Evolutionary conservation across 176 grass and related monocot genomes (phyloP).

Genomic region (Aegilops tauschii): DNA sequence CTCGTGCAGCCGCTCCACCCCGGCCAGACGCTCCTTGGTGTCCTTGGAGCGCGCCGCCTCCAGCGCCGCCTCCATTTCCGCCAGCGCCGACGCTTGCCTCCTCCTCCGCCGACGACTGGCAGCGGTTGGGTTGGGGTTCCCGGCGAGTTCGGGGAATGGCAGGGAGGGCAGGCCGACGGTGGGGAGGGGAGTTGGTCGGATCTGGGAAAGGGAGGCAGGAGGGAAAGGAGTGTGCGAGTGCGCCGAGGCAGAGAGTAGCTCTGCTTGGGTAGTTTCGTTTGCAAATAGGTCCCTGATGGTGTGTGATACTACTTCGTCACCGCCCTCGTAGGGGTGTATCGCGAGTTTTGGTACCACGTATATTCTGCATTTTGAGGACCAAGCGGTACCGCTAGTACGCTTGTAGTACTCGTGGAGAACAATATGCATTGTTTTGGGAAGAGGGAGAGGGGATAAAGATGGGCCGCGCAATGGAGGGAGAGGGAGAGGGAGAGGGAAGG

Average conservation of each 20-base stretch:
- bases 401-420: neutral
- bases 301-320: neutral
- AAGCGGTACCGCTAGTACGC: neutral
- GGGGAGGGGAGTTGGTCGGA: slow-evolving; percentile 16
- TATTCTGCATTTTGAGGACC: neutral
- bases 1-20: slow-evolving; percentile 79
- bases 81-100: neutral
- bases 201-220: slow-evolving; percentile 15
- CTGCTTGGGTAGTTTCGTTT: neutral
- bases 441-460: neutral
- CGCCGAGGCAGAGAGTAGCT: slow-evolving; percentile 6
- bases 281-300: neutral
- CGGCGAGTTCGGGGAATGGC: slow-evolving; percentile 7
- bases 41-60: slow-evolving; percentile 74
- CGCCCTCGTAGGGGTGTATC: neutral
- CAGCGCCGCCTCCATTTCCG: slow-evolving; percentile 81
- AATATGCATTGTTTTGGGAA: neutral
- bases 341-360: neutral
- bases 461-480: too few relatives aligned
- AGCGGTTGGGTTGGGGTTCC: neutral
- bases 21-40: slow-evolving; percentile 76
- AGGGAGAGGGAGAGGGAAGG: neutral
- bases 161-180: neutral
- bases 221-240: slow-evolving; percentile 21
- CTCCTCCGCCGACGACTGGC: neutral